phyloP scores from a whole-genome alignment of 2,329 filamentous ascomycete species.

The Podosphaera fusca region DNA sequence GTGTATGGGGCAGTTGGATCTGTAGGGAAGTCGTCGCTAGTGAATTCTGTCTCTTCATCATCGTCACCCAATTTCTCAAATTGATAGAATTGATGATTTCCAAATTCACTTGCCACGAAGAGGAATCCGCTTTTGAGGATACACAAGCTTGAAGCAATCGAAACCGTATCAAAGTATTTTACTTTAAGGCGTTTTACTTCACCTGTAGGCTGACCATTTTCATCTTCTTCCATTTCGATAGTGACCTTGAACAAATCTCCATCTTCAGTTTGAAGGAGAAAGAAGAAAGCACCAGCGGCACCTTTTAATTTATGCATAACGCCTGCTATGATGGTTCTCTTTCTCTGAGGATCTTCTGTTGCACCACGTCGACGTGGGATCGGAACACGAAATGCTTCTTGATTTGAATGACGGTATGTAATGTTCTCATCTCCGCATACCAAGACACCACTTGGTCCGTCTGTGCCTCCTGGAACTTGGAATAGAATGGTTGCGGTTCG shows the following conservation, averaged over 20 bases:
- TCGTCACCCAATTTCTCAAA: slow-evolving; percentile 95
- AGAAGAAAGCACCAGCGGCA: slow-evolving; percentile 74
- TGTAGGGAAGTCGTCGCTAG: slow-evolving; percentile 58
- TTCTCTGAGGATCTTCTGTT: slow-evolving; percentile 78
- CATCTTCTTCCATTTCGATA: slow-evolving; percentile 71
- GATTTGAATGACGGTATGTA: slow-evolving; percentile 91
- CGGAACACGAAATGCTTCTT: slow-evolving; percentile 67
- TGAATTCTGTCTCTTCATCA: slow-evolving; percentile 69
- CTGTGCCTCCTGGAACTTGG: slow-evolving; percentile 80
- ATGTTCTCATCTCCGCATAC: slow-evolving; percentile 89
- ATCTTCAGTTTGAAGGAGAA: slow-evolving; percentile 84
- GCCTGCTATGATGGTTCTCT: slow-evolving; percentile 65
- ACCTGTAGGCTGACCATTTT: slow-evolving; percentile 52
- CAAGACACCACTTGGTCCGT: slow-evolving; percentile 83
- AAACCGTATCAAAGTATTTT: slow-evolving; percentile 95
- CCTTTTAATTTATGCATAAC: slow-evolving; percentile 94
- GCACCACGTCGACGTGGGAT: slow-evolving; percentile 72
- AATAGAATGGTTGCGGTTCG: slow-evolving; percentile 75
- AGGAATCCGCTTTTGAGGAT: slow-evolving; percentile 92
- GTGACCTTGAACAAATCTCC: slow-evolving; percentile 97
- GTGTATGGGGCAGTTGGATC: slow-evolving; percentile 50
- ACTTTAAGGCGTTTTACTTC: slow-evolving; percentile 71
- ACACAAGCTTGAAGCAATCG: slow-evolving; percentile 64
- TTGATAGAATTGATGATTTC: slow-evolving; percentile 87
- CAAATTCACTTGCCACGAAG: slow-evolving; percentile 77